Base-by-base conservation (phyloP, 345 rosid genomes). In the Eucalyptus sp. region DNA sequence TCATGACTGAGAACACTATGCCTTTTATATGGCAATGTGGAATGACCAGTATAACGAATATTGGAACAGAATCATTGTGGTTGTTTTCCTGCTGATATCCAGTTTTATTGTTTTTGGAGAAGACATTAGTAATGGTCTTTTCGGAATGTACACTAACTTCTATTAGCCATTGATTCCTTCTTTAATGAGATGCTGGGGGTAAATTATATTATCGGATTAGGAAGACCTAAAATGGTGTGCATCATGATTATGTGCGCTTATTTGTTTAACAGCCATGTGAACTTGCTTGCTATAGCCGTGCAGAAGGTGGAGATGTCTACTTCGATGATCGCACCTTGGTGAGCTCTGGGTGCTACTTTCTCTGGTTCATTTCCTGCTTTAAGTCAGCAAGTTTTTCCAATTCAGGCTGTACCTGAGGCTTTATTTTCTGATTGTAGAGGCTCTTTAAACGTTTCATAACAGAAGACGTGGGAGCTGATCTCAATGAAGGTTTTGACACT, bases 401-500 rank as follows among this genome's bases (percentile, higher is more conserved):
- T 43, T 48, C 50, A 20, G 86, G 80, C 88, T 85, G 91, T 89
- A 37, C 90, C 41, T 88, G 50, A 56, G 31, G 60, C 76, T 88
- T 89, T 86, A 87, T 90, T 89, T 87, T 76, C 86, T 86, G 50
- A 66, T 90, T 60, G 50, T 91, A 98, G 99, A 97, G 99, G 93
- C 98, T 95, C 87, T 98, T 98, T 92, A 96, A 95, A 92, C 98
- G 96, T 89, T 93, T 87, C 87, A 90, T 98, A 89, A 89, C 93
- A 86, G 97, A 97, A 92, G 97, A 97, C 50, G 88, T 95, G 91
- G 99, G 99, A 91, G 96, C 99, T 71, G 99, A 98, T 93, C 93
- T 98, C 86, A 97, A 98, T 92, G 94, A 96, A 93, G 99, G 99
- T 86, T 98, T 92, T 83, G 98, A 98, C 90, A 96, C 99, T 86